These are phyloP conservation scores for Stephanocyclus meneghinianus DNA, from an alignment of 352 stramenopile genomes.

Conservation along the genomic window DNA sequence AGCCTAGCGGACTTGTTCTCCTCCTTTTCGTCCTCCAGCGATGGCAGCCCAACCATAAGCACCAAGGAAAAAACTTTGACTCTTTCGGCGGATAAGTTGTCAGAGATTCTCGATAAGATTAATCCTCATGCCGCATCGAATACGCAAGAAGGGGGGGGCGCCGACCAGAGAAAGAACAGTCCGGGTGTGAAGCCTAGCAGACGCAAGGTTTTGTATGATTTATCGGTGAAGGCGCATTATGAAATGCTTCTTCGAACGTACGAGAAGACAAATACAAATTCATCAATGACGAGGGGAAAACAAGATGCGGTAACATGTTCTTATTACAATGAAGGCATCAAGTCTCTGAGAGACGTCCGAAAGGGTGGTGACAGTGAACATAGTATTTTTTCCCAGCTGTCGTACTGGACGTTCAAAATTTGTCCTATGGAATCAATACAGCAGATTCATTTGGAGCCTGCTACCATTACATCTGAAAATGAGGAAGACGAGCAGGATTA, in stretches of 20 bases:
- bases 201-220: constrained; percentile 50
- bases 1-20: constrained; percentile 12
- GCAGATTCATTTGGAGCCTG: constrained; percentile 46
- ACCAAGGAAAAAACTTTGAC: not conserved
- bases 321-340: constrained; percentile 56
- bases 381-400: constrained; percentile 37
- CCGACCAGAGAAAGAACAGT: not conserved
- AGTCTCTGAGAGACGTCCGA: constrained; percentile 25
- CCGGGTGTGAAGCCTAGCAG: constrained; percentile 28
- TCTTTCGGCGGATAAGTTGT: not conserved
- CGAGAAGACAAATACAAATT: constrained; percentile 20
- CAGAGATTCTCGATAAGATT: constrained; percentile 9
- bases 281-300: not conserved
- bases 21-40: constrained; percentile 6
- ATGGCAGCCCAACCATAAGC: not conserved
- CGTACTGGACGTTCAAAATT: constrained; percentile 54
- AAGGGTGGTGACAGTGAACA: constrained; percentile 19
- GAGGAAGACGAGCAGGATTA: not conserved
- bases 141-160: not conserved
- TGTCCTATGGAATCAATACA: constrained; percentile 32
- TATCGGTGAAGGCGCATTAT: constrained; percentile 50
- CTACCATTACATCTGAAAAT: constrained; percentile 20
- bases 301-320: constrained; percentile 5
- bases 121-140: constrained; percentile 18
- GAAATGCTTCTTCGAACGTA: constrained; percentile 21